Evolutionary conservation across 306 rosid genomes (phyloP).

Genomic region (Echinosophora koreensis): DNA sequence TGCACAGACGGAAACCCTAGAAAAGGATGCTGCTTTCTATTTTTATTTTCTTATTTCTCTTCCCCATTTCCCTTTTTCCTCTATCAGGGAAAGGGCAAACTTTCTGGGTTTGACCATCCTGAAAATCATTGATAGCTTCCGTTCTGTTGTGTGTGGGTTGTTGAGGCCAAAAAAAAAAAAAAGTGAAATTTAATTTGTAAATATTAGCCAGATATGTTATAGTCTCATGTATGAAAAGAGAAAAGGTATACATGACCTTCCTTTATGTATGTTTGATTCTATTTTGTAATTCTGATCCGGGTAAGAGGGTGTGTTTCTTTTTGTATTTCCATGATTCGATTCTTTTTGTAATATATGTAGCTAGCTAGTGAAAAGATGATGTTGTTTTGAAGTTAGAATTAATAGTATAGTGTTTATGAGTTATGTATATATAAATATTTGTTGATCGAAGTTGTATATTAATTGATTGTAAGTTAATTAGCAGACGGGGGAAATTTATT

Average conservation of each 20-base stretch:
- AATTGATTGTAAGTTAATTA: background rate
- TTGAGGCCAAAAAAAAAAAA: background rate
- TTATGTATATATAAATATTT: no score
- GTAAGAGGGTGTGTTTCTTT: constrained; percentile 11
- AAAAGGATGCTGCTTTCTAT: constrained; percentile 17
- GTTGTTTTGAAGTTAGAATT: background rate
- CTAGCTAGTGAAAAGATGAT: background rate
- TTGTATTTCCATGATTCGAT: constrained; percentile 13
- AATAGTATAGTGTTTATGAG: no score
- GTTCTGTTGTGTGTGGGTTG: background rate
- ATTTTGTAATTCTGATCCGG: constrained; percentile 1
- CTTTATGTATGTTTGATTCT: constrained; percentile 13
- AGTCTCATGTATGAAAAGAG: background rate
- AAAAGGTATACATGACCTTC: background rate
- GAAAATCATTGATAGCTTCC: background rate
- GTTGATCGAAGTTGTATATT: no score
- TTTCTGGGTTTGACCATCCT: constrained; percentile 36
- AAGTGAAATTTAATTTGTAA: constrained; percentile 1
- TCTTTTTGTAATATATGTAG: background rate
- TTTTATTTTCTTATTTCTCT: constrained; percentile 2
- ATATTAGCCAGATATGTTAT: background rate
- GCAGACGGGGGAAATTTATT: constrained; percentile 95
- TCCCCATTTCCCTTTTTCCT: constrained; percentile 4
- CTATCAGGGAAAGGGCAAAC: constrained; percentile 30
- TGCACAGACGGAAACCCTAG: constrained; percentile 34